Evolutionary conservation across 2,329 filamentous ascomycete genomes (phyloP).

Genomic region (Apiospora arundinis): DNA sequence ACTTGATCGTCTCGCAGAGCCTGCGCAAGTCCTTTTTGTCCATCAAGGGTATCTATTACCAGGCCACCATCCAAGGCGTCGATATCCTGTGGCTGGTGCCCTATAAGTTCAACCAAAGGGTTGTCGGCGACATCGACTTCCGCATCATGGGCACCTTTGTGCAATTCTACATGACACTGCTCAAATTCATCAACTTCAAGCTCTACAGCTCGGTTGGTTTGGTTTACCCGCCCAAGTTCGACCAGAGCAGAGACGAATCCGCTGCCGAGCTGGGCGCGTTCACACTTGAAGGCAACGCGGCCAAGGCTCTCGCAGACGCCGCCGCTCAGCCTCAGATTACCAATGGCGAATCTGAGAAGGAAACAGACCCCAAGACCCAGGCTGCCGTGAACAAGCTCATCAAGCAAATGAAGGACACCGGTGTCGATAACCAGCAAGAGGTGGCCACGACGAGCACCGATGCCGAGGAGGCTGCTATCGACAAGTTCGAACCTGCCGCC

Average conservation of each 20-base stretch:
- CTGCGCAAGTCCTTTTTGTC: conserved; percentile 96
- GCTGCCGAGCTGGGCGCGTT: conserved; percentile 92
- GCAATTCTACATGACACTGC: conserved; percentile 96
- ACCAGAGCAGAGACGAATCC: conserved; percentile 83
- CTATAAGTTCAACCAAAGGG: conserved; percentile 96
- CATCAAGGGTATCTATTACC: conserved; percentile 99
- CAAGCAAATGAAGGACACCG: conserved; percentile 67
- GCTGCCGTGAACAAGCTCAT: conserved; percentile 73
- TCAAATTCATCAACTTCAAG: conserved; percentile 95
- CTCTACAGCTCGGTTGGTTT: conserved; percentile 90
- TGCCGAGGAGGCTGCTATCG: conserved; percentile 68
- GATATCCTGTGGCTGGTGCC: conserved; percentile 97
- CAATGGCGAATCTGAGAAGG: conserved; percentile 57
- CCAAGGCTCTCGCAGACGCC: conserved; percentile 58
- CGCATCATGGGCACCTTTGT: conserved; percentile 99
- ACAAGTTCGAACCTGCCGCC: conserved; percentile 88
- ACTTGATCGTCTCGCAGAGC: conserved; percentile 89
- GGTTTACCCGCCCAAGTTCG: conserved; percentile 95
- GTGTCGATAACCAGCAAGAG: conserved; percentile 49
- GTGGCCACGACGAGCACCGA: conserved; percentile 51
- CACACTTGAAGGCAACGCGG: conserved; percentile 79
- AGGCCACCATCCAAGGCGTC: conserved; percentile 95
- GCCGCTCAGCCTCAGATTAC: conserved; percentile 54
- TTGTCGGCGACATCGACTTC: conserved; percentile 95
- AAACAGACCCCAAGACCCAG: conserved; percentile 67